Evolutionary conservation across 768 basidiomycete genomes (phyloP).

Genomic region (Pulveroboletus sp.): DNA sequence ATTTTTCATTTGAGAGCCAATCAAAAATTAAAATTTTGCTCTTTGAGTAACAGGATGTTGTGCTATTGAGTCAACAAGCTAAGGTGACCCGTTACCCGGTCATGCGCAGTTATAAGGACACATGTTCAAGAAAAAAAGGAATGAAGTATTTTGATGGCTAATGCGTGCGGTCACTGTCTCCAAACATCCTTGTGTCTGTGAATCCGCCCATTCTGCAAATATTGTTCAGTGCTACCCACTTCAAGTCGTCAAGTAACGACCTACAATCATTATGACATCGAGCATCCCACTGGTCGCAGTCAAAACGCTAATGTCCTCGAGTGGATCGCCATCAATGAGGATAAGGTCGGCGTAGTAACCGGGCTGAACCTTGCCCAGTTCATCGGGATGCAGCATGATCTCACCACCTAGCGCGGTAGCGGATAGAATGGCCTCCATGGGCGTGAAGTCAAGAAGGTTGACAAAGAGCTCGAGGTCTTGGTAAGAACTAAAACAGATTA

Average conservation of each 20-base stretch:
- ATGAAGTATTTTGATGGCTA: no score
- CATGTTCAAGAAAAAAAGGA: no score
- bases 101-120: no score
- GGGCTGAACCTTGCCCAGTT: conserved; percentile 34
- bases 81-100: no score
- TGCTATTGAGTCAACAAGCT: no score
- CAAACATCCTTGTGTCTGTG: conserved; percentile 12
- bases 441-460: conserved; percentile 30
- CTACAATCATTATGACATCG: conserved; percentile 33
- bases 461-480: conserved; percentile 36
- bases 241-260: neutral
- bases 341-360: conserved; percentile 36
- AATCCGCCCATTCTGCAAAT: conserved; percentile 23
- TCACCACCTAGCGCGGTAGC: conserved; percentile 35
- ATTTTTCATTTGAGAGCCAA: no score
- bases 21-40: no score
- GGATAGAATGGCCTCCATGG: conserved; percentile 35
- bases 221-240: neutral
- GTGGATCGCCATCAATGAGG: conserved; percentile 33
- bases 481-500: conserved; percentile 27
- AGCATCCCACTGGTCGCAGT: conserved; percentile 29
- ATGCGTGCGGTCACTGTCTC: neutral
- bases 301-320: conserved; percentile 32
- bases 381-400: conserved; percentile 32
- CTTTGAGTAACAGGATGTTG: no score